Conservation (phyloP, 805 yeast genomes). For the Candida quercuum region DNA sequence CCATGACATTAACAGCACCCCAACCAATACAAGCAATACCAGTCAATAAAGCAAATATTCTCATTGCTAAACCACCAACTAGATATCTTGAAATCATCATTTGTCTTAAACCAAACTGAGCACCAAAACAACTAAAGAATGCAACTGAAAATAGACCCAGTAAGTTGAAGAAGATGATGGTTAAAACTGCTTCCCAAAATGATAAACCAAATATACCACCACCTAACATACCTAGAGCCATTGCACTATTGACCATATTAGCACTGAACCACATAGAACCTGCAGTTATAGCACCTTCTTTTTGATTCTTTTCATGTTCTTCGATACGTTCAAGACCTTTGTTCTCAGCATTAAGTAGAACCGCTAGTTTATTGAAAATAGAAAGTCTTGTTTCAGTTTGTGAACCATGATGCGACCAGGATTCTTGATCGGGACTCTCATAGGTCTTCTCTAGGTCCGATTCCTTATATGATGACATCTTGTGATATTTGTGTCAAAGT, state of each 20-base stretch:
- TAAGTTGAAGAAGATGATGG: conserved; percentile 65
- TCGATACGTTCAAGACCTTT: conserved; percentile 80
- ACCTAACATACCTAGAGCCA: conserved; percentile 70
- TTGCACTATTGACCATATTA: conserved; percentile 83
- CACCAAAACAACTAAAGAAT: conserved; percentile 76
- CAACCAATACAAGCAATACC: conserved; percentile 88
- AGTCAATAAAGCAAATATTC: conserved; percentile 74
- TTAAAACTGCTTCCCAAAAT: conserved; percentile 66
- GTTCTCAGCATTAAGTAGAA: conserved; percentile 40
- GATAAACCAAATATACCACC: conserved; percentile 58
- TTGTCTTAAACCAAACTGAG: conserved; percentile 81
- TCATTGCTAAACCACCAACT: conserved; percentile 68
- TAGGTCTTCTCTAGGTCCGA: background rate
- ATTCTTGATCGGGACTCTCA: background rate
- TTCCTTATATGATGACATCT: background rate
- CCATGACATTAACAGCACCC: conserved; percentile 91
- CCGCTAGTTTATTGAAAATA: conserved; percentile 21
- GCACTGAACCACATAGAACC: conserved; percentile 92
- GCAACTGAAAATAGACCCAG: conserved; percentile 80
- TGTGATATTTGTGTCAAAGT: too few relatives aligned
- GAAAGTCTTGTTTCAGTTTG: conserved; percentile 14
- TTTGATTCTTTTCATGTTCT: conserved; percentile 71
- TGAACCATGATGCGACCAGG: conserved; percentile 6
- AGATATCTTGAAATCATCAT: conserved; percentile 76
- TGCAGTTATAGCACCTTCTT: conserved; percentile 54